Conservation (phyloP, 768 basidiomycete species). For the Mycena filopes region DNA sequence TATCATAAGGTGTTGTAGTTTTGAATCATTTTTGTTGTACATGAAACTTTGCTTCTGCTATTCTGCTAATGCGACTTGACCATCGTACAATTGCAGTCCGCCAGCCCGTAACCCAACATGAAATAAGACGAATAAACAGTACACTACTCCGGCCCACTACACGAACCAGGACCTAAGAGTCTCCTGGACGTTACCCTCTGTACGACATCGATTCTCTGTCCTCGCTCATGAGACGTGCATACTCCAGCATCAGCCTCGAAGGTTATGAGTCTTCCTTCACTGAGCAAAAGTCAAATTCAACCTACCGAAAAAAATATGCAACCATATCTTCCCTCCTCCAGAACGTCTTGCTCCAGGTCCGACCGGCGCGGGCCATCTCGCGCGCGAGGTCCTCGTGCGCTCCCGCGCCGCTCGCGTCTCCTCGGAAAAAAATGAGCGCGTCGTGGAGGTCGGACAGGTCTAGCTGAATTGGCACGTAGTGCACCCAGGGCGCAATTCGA, state of each 20-base stretch:
- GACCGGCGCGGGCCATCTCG: slow-evolving; percentile 62
- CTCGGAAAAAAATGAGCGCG: slow-evolving; percentile 77
- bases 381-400: slow-evolving; percentile 70
- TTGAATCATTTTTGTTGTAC: not conserved
- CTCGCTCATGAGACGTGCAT: slow-evolving; percentile 56
- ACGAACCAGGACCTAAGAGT: too few relatives aligned
- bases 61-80: too few relatives aligned
- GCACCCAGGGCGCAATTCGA: slow-evolving; percentile 74
- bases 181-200: not conserved
- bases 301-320: slow-evolving; percentile 62
- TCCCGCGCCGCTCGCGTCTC: slow-evolving; percentile 64
- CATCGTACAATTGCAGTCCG: too few relatives aligned
- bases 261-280: not conserved
- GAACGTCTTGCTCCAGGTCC: slow-evolving; percentile 59
- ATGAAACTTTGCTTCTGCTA: too few relatives aligned
- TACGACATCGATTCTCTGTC: slow-evolving; percentile 55
- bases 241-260: slow-evolving; percentile 58
- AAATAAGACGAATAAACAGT: too few relatives aligned
- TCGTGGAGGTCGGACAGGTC: slow-evolving; percentile 79
- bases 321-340: slow-evolving; percentile 67
- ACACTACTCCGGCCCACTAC: too few relatives aligned
- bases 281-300: not conserved
- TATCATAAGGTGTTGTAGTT: not conserved
- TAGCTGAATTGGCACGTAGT: slow-evolving; percentile 76
- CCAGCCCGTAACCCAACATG: too few relatives aligned